A percentile compares a stretch with the other conserved stretches of the same genome.
Evolutionary conservation across 495 filamentous ascomycete genomes (phyloP).

Genomic region (Penicillium herquei): DNA sequence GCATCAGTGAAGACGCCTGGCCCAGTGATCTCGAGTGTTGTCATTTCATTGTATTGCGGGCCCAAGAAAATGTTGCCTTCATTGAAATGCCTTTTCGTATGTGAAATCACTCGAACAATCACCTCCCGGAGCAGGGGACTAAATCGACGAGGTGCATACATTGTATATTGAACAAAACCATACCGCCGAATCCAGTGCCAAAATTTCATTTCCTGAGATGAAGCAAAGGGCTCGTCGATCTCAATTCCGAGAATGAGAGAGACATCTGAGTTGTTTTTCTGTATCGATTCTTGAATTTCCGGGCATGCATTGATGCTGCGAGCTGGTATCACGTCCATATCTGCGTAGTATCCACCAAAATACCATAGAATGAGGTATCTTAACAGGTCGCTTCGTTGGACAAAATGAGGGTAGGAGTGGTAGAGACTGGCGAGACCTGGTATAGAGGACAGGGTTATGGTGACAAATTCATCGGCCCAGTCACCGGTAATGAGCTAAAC

Average conservation of each 20-base stretch:
- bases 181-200: constrained; percentile 44
- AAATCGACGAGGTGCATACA: constrained; percentile 41
- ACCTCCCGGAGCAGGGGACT: constrained; percentile 36
- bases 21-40: constrained; percentile 7
- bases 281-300: constrained; percentile 21
- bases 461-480: constrained; percentile 32
- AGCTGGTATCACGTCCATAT: constrained; percentile 42
- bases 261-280: constrained; percentile 20
- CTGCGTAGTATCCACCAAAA: constrained; percentile 52
- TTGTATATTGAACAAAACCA: constrained; percentile 41
- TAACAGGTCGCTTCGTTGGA: constrained; percentile 48
- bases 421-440: constrained; percentile 32
- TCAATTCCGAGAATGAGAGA: constrained; percentile 42
- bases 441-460: constrained; percentile 22
- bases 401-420: constrained; percentile 33
- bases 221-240: constrained; percentile 42
- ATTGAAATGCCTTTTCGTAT: constrained; percentile 30
- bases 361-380: constrained; percentile 49
- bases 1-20: constrained; percentile 43
- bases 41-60: neutral
- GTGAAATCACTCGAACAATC: constrained; percentile 38
- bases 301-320: constrained; percentile 33
- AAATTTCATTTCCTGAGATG: constrained; percentile 29
- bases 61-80: constrained; percentile 1
- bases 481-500: constrained; percentile 28